Conservation (phyloP, 2,329 filamentous ascomycete genomes). For the Myriosclerotinia scirpicola region DNA sequence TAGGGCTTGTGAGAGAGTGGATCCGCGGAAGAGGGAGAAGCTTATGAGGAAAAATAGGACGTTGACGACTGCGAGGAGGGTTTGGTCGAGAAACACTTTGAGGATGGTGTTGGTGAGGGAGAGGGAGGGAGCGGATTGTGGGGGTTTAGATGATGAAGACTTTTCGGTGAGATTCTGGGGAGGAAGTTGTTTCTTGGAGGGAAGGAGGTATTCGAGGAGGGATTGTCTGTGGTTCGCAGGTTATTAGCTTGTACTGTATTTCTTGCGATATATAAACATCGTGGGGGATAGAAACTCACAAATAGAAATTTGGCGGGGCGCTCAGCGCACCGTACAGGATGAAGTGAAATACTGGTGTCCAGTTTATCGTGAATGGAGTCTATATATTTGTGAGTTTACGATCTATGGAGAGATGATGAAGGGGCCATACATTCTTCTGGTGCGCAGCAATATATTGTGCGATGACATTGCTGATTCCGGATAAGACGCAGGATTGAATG, state of each 20-base stretch:
- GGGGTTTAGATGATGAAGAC: too few species aligned
- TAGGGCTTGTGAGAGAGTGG: slow-evolving; percentile 47
- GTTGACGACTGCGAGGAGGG: slow-evolving; percentile 60
- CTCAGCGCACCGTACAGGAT: slow-evolving; percentile 69
- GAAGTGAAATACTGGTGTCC: slow-evolving; percentile 72
- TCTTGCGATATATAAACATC: background rate
- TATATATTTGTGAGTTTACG: slow-evolving; percentile 40
- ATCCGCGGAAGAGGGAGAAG: slow-evolving; percentile 46
- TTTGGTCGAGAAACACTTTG: slow-evolving; percentile 59
- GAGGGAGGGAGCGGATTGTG: slow-evolving; percentile 46
- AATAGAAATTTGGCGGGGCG: slow-evolving; percentile 81
- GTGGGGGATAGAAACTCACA: slow-evolving; percentile 50
- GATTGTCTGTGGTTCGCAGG: slow-evolving; percentile 59
- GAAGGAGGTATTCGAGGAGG: slow-evolving; percentile 71
- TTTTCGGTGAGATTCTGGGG: background rate
- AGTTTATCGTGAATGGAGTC: slow-evolving; percentile 62
- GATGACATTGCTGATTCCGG: slow-evolving; percentile 47
- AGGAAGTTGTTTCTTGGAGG: slow-evolving; percentile 50
- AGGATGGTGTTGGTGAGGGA: slow-evolving; percentile 28
- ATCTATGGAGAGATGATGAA: background rate
- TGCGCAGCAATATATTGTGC: slow-evolving; percentile 70
- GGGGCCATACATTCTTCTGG: slow-evolving; percentile 40
- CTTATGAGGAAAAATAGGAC: slow-evolving; percentile 62
- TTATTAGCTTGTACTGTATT: background rate
- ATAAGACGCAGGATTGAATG: slow-evolving; percentile 20